Percentiles rank a stretch among this genome's conserved stretches.
Evolutionary conservation across 352 stramenopile genomes (phyloP).

Genomic region (Achlya hypogyna): DNA sequence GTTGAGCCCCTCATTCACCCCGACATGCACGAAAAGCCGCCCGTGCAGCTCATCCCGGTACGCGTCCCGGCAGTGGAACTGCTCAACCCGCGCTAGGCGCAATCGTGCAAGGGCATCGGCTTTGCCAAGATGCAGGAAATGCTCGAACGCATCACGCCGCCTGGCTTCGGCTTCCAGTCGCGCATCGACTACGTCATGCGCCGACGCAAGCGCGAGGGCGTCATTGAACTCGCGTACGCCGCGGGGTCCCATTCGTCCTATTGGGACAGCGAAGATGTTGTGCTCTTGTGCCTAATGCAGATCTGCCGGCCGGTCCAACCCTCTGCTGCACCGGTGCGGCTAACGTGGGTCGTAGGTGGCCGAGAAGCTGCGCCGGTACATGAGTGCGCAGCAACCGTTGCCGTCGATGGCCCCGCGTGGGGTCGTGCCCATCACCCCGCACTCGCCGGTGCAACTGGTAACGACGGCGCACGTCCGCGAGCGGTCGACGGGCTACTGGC

Average conservation of each 20-base stretch:
- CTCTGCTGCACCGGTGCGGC: neutral
- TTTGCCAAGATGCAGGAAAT: conserved; percentile 75
- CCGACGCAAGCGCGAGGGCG: conserved; percentile 59
- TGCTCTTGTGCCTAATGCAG: conserved; percentile 81
- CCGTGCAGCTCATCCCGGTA: conserved; percentile 73
- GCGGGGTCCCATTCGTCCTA: conserved; percentile 80
- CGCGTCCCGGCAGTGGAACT: neutral
- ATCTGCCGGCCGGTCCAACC: conserved; percentile 57
- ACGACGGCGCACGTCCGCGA: conserved; percentile 71
- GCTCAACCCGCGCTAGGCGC: conserved; percentile 35
- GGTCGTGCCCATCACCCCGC: conserved; percentile 60
- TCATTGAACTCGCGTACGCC: conserved; percentile 82
- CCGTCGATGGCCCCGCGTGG: conserved; percentile 67
- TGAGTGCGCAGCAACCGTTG: conserved; percentile 59
- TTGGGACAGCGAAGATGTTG: conserved; percentile 82
- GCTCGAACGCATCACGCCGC: conserved; percentile 55
- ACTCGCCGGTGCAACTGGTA: conserved; percentile 51
- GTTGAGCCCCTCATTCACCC: conserved; percentile 84
- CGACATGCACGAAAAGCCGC: conserved; percentile 81
- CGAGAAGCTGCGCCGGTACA: conserved; percentile 71
- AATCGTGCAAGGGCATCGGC: conserved; percentile 45
- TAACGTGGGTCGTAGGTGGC: conserved; percentile 24
- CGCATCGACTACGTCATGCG: conserved; percentile 78
- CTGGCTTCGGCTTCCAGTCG: conserved; percentile 62
- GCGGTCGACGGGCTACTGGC: conserved; percentile 62